Conservation (phyloP, 176 grass and related monocot genomes). For the Juncus inflexus region DNA sequence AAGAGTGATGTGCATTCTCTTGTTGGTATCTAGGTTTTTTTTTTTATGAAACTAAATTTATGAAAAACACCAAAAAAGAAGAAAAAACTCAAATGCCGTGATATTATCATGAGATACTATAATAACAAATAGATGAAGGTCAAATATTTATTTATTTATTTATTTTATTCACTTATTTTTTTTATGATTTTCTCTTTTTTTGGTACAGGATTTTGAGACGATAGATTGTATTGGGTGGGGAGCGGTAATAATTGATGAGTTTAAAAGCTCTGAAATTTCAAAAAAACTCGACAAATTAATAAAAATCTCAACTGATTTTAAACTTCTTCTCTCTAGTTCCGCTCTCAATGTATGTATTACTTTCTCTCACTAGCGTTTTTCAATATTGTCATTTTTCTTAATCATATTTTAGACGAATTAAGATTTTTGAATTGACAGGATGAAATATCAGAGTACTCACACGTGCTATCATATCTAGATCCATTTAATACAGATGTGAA, state of each 20-base stretch:
- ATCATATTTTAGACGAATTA: too few species aligned
- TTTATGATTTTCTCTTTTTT: conserved; percentile 7
- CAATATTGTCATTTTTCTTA: too few species aligned
- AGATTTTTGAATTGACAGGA: conserved; percentile 48
- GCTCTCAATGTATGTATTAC: conserved; percentile 22
- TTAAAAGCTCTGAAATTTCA: conserved; percentile 61
- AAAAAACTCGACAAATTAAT: conserved; percentile 61
- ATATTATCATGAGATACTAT: too few species aligned
- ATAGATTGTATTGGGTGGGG: conserved; percentile 59
- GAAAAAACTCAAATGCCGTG: too few species aligned
- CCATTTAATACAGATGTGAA: conserved; percentile 16
- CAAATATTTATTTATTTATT: too few species aligned
- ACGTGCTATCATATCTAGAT: conserved; percentile 75
- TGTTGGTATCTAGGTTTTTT: too few species aligned
- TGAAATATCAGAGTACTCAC: conserved; percentile 56
- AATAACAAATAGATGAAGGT: too few species aligned
- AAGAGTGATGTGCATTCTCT: too few species aligned
- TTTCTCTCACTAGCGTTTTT: too few species aligned
- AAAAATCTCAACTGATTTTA: conserved; percentile 54
- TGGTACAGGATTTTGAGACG: conserved; percentile 54
- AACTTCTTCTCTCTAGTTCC: conserved; percentile 61
- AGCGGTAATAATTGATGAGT: conserved; percentile 66
- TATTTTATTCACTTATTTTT: too few species aligned
- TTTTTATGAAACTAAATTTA: too few species aligned
- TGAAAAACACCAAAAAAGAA: too few species aligned